A percentile compares a stretch with the other conserved stretches of the same genome.
phyloP scores from a whole-genome alignment of 768 basidiomycete genomes.

The Podaxis mareebaensis region DNA sequence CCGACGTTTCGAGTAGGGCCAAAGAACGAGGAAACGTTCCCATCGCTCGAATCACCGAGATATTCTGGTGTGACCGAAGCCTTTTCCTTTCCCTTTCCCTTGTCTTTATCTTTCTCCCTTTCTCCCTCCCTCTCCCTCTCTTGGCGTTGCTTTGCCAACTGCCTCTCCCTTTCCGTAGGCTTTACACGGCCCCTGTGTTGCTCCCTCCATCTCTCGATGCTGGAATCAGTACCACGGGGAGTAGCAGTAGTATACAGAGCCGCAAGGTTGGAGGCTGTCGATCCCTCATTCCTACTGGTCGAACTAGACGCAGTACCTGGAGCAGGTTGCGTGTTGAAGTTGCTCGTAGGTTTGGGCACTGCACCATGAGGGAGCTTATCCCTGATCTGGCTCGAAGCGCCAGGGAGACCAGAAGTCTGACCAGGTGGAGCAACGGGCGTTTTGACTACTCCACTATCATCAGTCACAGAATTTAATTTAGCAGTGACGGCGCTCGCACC shows the following conservation, averaged over 20 bases:
- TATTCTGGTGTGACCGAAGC: background rate
- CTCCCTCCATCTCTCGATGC: background rate
- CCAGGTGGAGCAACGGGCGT: background rate
- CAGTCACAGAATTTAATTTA: background rate
- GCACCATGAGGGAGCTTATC: background rate
- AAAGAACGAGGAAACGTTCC: background rate
- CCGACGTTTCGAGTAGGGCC: background rate
- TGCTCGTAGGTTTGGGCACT: background rate
- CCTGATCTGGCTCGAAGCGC: background rate
- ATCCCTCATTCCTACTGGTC: background rate
- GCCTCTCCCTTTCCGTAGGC: background rate
- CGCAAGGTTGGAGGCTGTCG: constrained; percentile 10
- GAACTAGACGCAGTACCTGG: background rate
- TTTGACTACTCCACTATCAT: background rate
- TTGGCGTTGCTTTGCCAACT: background rate
- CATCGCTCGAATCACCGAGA: constrained; percentile 8
- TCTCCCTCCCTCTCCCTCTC: background rate
- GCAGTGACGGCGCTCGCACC: background rate
- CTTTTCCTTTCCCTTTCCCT: constrained; percentile 7
- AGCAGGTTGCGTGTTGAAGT: background rate
- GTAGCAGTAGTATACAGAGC: background rate
- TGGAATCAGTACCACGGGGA: background rate
- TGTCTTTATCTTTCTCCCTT: background rate
- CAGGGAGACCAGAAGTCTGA: background rate
- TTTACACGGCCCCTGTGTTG: background rate